Evolutionary conservation across 352 stramenopile species (phyloP).

Genomic region (Globisporangium okanoganense): DNA sequence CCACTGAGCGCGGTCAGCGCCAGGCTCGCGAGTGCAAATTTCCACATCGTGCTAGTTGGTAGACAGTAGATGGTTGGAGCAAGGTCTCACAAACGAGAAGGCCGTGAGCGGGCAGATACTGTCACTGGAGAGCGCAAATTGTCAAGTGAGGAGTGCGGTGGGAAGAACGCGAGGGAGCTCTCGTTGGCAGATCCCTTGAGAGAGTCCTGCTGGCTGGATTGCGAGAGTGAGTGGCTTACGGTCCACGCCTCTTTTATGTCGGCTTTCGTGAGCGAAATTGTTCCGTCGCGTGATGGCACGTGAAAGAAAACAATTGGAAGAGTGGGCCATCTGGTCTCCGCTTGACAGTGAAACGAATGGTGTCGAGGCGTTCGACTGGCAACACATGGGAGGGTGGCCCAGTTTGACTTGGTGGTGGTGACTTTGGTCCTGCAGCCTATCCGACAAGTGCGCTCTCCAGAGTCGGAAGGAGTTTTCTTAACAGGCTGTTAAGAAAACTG

Average conservation of each 20-base stretch:
- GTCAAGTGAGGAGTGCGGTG: not conserved
- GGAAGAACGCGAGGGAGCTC: not conserved
- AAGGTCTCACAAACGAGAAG: not conserved
- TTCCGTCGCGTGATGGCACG: not conserved
- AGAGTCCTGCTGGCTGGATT: not conserved
- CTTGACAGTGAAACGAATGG: not conserved
- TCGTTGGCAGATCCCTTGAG: not conserved
- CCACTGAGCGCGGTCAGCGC: conserved; percentile 14
- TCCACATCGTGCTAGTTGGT: conserved; percentile 23
- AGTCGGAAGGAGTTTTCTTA: no score
- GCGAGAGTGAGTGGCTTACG: no score
- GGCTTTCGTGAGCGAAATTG: no score
- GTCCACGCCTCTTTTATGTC: no score
- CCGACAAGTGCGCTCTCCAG: no score
- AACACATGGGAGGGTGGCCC: no score
- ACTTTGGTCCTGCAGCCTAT: no score
- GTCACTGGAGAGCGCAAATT: not conserved
- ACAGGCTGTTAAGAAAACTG: no score
- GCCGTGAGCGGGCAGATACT: not conserved
- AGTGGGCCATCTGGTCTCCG: not conserved
- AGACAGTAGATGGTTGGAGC: not conserved
- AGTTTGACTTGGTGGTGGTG: no score
- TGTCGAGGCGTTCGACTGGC: not conserved
- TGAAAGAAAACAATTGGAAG: not conserved
- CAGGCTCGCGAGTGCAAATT: conserved; percentile 24